Evolutionary conservation across 2,329 filamentous ascomycete genomes (phyloP).

Genomic region (Neoarthrinium moseri): DNA sequence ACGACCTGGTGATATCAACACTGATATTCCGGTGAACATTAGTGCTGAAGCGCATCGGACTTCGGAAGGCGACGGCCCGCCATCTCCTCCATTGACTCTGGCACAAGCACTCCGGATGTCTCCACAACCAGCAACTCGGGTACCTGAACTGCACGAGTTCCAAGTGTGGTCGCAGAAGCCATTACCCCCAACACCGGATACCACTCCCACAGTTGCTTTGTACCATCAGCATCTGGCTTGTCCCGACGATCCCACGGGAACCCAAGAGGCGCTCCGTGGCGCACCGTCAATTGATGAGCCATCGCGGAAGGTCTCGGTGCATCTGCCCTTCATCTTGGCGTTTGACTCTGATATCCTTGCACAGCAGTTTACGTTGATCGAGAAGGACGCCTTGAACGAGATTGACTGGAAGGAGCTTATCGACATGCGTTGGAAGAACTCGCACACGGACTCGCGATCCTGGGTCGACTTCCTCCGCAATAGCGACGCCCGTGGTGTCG

Average conservation of each 20-base stretch:
- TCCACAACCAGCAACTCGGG: constrained; percentile 31
- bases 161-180: constrained; percentile 44
- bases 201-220: constrained; percentile 42
- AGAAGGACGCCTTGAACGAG: constrained; percentile 82
- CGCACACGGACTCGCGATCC: constrained; percentile 63
- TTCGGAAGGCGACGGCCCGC: constrained; percentile 24
- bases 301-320: constrained; percentile 46
- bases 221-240: constrained; percentile 31
- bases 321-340: constrained; percentile 77
- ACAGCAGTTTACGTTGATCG: constrained; percentile 81
- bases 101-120: constrained; percentile 45
- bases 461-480: constrained; percentile 81
- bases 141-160: constrained; percentile 38
- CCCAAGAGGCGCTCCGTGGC: constrained; percentile 34
- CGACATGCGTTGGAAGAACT: constrained; percentile 78
- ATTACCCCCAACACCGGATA: constrained; percentile 48
- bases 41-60: constrained; percentile 9
- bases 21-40: constrained; percentile 18
- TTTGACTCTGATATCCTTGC: constrained; percentile 78
- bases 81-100: constrained; percentile 48
- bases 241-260: constrained; percentile 29
- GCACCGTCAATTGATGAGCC: constrained; percentile 26
- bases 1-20: constrained; percentile 27
- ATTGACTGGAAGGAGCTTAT: constrained; percentile 88
- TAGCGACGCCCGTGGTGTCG: constrained; percentile 71